Evolutionary conservation across 306 rosid genomes (phyloP).

Genomic region (Abrus pulchellus): DNA sequence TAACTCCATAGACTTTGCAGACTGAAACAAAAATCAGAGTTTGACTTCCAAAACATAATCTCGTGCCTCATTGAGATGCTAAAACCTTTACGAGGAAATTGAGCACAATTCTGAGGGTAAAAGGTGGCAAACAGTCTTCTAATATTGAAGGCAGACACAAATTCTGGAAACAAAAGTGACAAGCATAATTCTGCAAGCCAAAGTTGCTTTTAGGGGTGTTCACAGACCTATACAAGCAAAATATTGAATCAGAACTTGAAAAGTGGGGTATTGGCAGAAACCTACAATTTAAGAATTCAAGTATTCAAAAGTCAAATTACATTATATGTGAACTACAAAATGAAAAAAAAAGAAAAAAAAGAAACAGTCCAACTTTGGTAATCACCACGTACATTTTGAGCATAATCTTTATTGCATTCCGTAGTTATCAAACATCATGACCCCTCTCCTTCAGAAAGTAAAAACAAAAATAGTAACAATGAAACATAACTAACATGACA

Average conservation of each 20-base stretch:
- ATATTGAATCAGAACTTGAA: constrained; percentile 52
- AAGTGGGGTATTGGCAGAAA: neutral
- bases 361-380: constrained; percentile 33
- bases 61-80: constrained; percentile 24
- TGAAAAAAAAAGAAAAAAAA: neutral
- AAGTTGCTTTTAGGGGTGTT: constrained; percentile 49
- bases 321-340: neutral
- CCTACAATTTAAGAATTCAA: neutral
- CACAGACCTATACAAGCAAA: constrained; percentile 66
- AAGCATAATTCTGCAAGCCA: constrained; percentile 46
- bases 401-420: constrained; percentile 27
- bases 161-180: constrained; percentile 38
- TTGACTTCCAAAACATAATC: neutral
- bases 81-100: constrained; percentile 10
- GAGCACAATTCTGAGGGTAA: constrained; percentile 24
- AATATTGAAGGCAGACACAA: constrained; percentile 5
- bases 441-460: constrained; percentile 45
- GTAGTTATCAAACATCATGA: constrained; percentile 45
- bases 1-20: neutral
- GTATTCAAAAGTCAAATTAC: constrained; percentile 30
- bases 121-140: constrained; percentile 37
- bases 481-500: neutral
- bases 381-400: constrained; percentile 36
- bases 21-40: neutral
- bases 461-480: neutral